Base-by-base conservation (phyloP, 495 filamentous ascomycete species). In the Penicillium ucsense region DNA sequence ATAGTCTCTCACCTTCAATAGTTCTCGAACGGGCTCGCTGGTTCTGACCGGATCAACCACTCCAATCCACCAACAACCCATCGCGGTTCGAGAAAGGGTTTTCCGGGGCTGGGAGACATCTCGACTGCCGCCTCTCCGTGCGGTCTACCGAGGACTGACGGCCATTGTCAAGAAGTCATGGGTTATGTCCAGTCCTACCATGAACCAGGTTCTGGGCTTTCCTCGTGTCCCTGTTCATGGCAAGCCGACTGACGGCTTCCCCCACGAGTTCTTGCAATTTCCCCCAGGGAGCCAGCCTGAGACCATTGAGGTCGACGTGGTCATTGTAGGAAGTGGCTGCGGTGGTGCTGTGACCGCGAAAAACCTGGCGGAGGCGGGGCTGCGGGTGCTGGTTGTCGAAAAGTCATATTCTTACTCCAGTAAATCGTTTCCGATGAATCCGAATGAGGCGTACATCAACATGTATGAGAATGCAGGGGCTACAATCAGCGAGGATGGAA, bases 321-420 rank as follows among this genome's bases (percentile, higher is more conserved):
- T 94, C 10, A 80, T 95, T 49, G 75, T 95, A 5, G 90, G 90
- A 2, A 89, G 85, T 43, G 90, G 90, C 11, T 91, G 86, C 55
- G 90, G 90, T 42, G 89, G 86, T n/a, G 86, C 73, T 1, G 89
- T 95, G 0, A 78, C 76, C 31, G 89, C 90, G 8, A 89, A 89
- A 65, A 84, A 83, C 29, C 67, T 95, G 4, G 81, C 89, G 8
- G 81, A 88, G 55, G 84, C 79, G 3, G 85, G 81, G n/a, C 64
- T 84, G 42, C 68, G 67, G 6, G 88, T 95, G 20, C 60, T 94
- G 3, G 88, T 96, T 0, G 81, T 91, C 4, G 89, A 96, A 39
- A 92, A 91, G 57, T 76, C 78, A 2, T 83, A 86, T 53, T 78
- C 89, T 43, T 92, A 85, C 62, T 67, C 81, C 1, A 72, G 83